These are phyloP conservation scores for Neurospora cerealis DNA, from an alignment of 495 filamentous ascomycete species.

Conservation along the genomic window DNA sequence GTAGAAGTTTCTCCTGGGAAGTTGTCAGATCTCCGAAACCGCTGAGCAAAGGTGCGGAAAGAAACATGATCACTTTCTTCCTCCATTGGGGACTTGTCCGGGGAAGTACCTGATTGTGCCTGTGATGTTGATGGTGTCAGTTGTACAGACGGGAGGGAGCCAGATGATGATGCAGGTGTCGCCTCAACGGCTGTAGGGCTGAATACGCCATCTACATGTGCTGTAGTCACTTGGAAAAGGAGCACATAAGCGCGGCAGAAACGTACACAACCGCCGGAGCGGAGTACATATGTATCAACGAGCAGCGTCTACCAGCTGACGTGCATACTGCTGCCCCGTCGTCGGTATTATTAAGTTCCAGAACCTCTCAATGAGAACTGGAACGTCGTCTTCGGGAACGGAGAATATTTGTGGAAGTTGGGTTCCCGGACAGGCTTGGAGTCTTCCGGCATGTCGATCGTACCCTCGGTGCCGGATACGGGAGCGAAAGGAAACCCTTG, in stretches of 20 bases:
- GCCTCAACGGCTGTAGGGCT: background rate
- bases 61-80: background rate
- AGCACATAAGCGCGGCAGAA: background rate
- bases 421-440: background rate
- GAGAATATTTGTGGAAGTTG: background rate
- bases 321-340: background rate
- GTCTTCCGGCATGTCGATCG: background rate
- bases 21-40: background rate
- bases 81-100: background rate
- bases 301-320: background rate
- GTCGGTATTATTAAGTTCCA: background rate
- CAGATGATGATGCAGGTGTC: background rate
- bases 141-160: background rate
- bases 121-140: background rate
- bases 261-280: background rate
- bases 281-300: background rate
- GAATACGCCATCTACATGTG: background rate
- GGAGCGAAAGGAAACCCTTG: background rate
- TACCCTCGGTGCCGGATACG: background rate
- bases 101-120: background rate
- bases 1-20: background rate
- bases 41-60: background rate
- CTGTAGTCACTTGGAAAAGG: background rate
- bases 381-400: background rate
- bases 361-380: background rate